phyloP scores from a whole-genome alignment of 2,329 filamentous ascomycete genomes.

The Bimuria novae-zelandiae region DNA sequence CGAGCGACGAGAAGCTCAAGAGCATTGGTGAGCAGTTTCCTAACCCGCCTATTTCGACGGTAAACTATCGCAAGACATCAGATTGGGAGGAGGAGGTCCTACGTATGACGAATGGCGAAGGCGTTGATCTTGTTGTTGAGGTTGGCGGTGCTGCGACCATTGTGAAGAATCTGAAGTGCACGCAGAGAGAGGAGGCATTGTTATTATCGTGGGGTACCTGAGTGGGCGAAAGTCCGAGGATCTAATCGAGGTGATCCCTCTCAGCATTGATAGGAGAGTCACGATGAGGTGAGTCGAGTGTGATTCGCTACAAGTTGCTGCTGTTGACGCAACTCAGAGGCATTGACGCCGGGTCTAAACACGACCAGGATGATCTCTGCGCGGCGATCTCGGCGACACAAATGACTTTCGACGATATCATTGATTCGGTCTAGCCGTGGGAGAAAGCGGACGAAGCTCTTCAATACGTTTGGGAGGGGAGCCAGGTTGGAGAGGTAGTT shows the following conservation, averaged over 20 bases:
- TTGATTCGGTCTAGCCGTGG: constrained; percentile 41
- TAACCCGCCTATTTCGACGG: constrained; percentile 26
- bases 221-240: constrained; percentile 7
- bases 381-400: constrained; percentile 37
- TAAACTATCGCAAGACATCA: constrained; percentile 63
- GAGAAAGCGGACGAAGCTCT: constrained; percentile 39
- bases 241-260: constrained; percentile 2
- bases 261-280: constrained; percentile 10
- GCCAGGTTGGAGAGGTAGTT: constrained; percentile 34
- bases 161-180: constrained; percentile 12
- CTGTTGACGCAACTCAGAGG: constrained; percentile 47
- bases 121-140: constrained; percentile 53
- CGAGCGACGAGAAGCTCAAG: constrained; percentile 56
- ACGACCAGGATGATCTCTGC: constrained; percentile 49
- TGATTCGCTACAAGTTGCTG: background rate
- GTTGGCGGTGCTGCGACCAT: constrained; percentile 13
- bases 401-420: constrained; percentile 29
- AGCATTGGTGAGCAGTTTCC: constrained; percentile 47
- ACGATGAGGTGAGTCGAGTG: constrained; percentile 12
- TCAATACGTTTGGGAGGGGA: constrained; percentile 40
- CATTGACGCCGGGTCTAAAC: constrained; percentile 62
- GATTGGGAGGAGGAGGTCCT: constrained; percentile 61
- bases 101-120: constrained; percentile 45
- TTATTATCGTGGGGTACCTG: constrained; percentile 22
- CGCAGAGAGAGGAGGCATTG: constrained; percentile 13